These are phyloP conservation scores for Arthroderma uncinatum DNA, from an alignment of 2,329 filamentous ascomycete species.

Conservation along the genomic window DNA sequence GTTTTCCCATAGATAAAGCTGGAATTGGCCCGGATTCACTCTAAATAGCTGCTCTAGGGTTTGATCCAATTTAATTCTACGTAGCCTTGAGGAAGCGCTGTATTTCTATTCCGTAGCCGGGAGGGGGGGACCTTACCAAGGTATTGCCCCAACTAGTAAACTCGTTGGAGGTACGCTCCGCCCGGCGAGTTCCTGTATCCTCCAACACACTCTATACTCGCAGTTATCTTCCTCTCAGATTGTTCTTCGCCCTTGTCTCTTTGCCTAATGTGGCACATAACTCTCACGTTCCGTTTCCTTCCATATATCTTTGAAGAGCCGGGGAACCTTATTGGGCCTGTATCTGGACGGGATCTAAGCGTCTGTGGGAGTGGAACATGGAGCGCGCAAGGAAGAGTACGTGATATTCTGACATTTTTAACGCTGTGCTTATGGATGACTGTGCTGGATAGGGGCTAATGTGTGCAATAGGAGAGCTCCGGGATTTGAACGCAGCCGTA, in stretches of 20 bases:
- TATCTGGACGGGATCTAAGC: neutral
- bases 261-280: constrained; percentile 12
- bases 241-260: neutral
- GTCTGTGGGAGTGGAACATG: constrained; percentile 24
- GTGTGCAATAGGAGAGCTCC: constrained; percentile 61
- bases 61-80: too few species aligned
- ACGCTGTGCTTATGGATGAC: neutral
- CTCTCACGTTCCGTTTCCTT: constrained; percentile 8
- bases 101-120: too few species aligned
- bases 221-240: neutral
- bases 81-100: neutral
- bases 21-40: neutral
- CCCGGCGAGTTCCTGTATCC: neutral
- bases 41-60: neutral
- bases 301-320: constrained; percentile 8
- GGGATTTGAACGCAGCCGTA: constrained; percentile 71
- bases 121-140: neutral
- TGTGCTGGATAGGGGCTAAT: neutral
- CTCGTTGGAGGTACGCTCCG: neutral
- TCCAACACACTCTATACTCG: neutral
- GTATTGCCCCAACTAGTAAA: neutral
- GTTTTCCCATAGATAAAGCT: neutral
- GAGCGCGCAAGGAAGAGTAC: constrained; percentile 42
- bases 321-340: neutral
- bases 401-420: constrained; percentile 9